Evolutionary conservation across 1,139 yeast genomes (phyloP), one percentile per base, ranked within the genome.

Genomic region (Zygoascus sp.): DNA sequence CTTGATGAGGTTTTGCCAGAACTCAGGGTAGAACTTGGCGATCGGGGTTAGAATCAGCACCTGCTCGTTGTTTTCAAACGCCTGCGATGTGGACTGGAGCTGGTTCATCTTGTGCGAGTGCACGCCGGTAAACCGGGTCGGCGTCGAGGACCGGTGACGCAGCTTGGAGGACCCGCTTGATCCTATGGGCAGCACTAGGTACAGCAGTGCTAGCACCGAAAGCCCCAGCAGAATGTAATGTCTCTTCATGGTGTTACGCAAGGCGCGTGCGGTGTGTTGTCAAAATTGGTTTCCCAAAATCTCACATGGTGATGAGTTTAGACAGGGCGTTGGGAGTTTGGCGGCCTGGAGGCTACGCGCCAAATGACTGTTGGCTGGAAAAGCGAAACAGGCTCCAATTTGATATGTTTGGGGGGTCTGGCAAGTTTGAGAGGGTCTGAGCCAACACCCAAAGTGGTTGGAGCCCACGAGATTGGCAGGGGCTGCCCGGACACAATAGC

Each of bases 31-130:
- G 63, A 92, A 92, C 55, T 80, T 77, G 42, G 95, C 83, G 79
- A 92, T 80, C 38, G 98, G 98, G 2, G 97, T 81, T 66, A 86
- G 76, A 54, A 85, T 79, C 62, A 92, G 73, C 28, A 92, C 87
- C 55, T 84, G 84, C 63, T 92, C 97, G 59, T 76, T 77, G 64
- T 87, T 85, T 50, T 74, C 74, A 46, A 80, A 77, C 7, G 95
- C 83, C 64, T 79, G 75, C 20, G 83, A 72, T 1, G 90, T 77
- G 5, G 90, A 75, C 32, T 81, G 79, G 55, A 90, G 70, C 58
- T 76, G 76, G 67, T 90, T 89, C 70, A 90, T 75, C 65, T 88
- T 88, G 63, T 84, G 88, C 62, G 87, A 94, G 21, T 42, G 45
- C 5, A 42, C 36, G 6, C 45, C 45, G 8, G 45, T 35, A 25